Evolutionary conservation across 257 asterid species (phyloP), one percentile per base, ranked within the genome.

Genomic region (Voacanga thouarsii): DNA sequence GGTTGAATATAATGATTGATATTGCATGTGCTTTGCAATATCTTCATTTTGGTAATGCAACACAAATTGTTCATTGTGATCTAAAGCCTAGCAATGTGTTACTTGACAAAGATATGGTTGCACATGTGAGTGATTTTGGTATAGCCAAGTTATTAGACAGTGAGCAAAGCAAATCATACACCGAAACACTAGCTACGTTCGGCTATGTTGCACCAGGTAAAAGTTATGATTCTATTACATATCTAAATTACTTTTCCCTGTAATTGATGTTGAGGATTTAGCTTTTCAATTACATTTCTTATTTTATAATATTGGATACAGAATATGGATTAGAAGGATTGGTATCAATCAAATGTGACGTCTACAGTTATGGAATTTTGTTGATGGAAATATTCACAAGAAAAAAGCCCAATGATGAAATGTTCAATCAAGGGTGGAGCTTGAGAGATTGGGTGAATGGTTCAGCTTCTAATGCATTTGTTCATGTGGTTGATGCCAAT

Each of bases 361-460:
- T 78, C 23, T 78, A 71, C 49, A 73, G 79, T 16, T 79, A 71
- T 73, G 82, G 82, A 16, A 65, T 79, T 26, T 50, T 60, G 43
- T 33, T 78, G 66, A 75, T 78, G 73, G 77, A 78, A 56, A 60
- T 71, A 45, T 78, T 71, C 61, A 78, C 66, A 0, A 47, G 53
- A 49, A 71, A 43, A 51, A 47, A 45, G 12, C 82, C 82, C 1
- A 71, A 23, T 8, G 73, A 78, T 78, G 82, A 71, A 6, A 71
- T 78, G 75, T 65, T 80, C n/a, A 59, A 6, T 0, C 47, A 72
- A 7, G 55, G 53, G 6, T 23, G 39, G n/a, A 55, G 65, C 45
- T 21, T 80, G 56, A 24, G 11, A 30, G 47, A 57, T 18, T 80
- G 74, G 57, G 69, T 80, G 2, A 57, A 33, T 28, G 37, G 44